Base-by-base conservation (phyloP, 2,329 filamentous ascomycete genomes). In the Pseudocercospora fuligena region DNA sequence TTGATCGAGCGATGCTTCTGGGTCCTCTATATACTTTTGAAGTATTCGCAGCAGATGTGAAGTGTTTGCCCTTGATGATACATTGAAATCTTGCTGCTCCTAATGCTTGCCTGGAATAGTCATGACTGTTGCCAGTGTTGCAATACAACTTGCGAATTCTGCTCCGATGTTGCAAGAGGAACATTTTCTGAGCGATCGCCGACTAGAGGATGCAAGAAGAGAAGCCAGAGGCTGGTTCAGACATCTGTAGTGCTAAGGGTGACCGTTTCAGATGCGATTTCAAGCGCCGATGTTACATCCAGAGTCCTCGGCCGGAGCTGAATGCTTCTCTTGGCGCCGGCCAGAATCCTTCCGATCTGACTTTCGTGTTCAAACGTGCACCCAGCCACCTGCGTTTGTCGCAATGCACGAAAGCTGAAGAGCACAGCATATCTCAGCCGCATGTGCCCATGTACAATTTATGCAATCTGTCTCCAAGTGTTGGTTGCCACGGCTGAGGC, bases 251-350 rank as follows among this genome's bases (percentile, higher is more conserved):
- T 56, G 27, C 25, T 56, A 27, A 31, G 51, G 51, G 51, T 27
- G 16, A 33, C 51, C 51, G 27, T 33, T 56, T 56, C 51, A 54
- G 51, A 29, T 54, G 16, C 16, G 51, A 25, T 31, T 31, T 16
- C 31, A 14, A 43, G 57, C 57, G 57, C 57, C 57, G 57, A 60
- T 47, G 57, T 60, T 47, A 27, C 57, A 60, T 60, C 33, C 36
- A 46, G 57, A 60, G 47, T 43, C 40, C 16, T 43, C 40, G 21
- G 56, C 53, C 59, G 59, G 59, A 47, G 59, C 59, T 31, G 40
- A 58, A 8, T 61, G 43, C 46, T 4, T 19, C 40, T 19, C 59
- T 61, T 49, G 40, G 40, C 59, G 43, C 57, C 59, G 59, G 40
- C 19, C 23, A 31, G 23, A 21, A 61, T 61, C 59, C 59, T 61